A percentile compares a stretch with the other conserved stretches of the same genome.
phyloP scores from a whole-genome alignment of 495 filamentous ascomycete species.

The Penicillium dipodomyicola region DNA sequence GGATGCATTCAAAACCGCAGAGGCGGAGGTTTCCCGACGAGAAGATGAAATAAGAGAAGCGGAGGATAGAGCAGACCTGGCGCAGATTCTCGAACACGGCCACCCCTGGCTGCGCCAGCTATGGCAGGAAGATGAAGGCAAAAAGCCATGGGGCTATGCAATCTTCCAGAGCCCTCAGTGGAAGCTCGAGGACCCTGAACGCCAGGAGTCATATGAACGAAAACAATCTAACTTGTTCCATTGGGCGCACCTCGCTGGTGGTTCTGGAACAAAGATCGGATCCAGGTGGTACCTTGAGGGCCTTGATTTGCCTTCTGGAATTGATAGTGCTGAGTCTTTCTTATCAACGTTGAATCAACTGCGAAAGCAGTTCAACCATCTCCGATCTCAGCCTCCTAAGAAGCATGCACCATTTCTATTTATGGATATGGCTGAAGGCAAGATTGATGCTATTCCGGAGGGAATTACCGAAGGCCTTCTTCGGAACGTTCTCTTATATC shows the following conservation, averaged over 20 bases:
- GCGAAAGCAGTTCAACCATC: conserved; percentile 8
- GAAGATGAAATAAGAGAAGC: background rate
- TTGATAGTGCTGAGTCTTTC: conserved; percentile 3
- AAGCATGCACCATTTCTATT: background rate
- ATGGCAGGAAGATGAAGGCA: conserved; percentile 4
- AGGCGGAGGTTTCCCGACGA: background rate
- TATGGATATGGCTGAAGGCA: background rate
- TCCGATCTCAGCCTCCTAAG: conserved; percentile 4
- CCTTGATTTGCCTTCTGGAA: conserved; percentile 5
- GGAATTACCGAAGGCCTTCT: conserved; percentile 4
- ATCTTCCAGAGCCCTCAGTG: conserved; percentile 3
- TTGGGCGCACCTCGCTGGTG: conserved; percentile 4
- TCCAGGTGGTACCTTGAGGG: background rate
- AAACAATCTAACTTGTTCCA: background rate
- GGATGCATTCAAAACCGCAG: conserved; percentile 4
- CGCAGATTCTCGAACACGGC: background rate
- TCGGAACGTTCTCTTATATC: conserved; percentile 7
- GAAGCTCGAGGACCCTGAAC: conserved; percentile 6
- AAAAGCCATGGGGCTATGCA: conserved; percentile 7
- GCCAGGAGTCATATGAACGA: conserved; percentile 3
- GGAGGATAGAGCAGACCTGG: background rate
- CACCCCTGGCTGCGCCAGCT: conserved; percentile 2
- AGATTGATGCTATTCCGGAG: background rate
- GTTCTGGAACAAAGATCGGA: background rate
- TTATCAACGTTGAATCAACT: background rate